These are phyloP conservation scores for Tuber microsphaerosporum DNA, from an alignment of 495 filamentous ascomycete species.

Conservation along the genomic window DNA sequence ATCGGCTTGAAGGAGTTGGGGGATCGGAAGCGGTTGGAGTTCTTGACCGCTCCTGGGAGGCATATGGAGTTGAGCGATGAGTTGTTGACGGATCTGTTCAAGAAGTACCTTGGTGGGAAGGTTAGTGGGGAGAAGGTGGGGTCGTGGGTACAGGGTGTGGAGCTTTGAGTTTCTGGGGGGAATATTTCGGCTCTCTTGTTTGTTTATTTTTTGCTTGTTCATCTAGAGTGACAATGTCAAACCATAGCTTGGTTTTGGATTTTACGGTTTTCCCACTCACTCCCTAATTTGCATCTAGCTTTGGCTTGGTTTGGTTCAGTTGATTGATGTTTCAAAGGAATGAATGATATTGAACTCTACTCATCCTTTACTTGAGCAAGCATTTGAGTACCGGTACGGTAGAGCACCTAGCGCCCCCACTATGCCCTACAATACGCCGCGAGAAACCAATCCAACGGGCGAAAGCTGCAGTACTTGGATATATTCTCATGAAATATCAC, in stretches of 20 bases:
- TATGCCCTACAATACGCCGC: background rate
- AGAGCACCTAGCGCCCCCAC: background rate
- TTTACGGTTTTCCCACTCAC: background rate
- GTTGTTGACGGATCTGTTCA: slow-evolving; percentile 59
- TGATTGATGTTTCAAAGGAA: background rate
- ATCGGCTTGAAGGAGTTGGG: slow-evolving; percentile 76
- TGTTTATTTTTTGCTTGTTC: background rate
- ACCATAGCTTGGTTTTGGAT: background rate
- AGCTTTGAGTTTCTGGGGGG: background rate
- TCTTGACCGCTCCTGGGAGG: slow-evolving; percentile 59
- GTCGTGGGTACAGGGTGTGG: background rate
- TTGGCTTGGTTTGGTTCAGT: background rate
- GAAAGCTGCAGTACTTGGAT: background rate
- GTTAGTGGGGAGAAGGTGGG: slow-evolving; percentile 7
- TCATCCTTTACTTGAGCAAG: background rate
- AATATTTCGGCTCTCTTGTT: background rate
- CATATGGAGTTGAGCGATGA: slow-evolving; percentile 79
- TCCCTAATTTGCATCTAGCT: background rate
- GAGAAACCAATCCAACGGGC: background rate
- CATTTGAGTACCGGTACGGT: background rate
- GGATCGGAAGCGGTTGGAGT: slow-evolving; percentile 68
- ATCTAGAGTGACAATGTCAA: background rate
- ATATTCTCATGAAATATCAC: background rate
- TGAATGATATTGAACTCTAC: background rate
- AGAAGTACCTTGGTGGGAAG: slow-evolving; percentile 53